phyloP scores from a whole-genome alignment of 345 rosid genomes.

The Eucalyptus leucophloia region DNA sequence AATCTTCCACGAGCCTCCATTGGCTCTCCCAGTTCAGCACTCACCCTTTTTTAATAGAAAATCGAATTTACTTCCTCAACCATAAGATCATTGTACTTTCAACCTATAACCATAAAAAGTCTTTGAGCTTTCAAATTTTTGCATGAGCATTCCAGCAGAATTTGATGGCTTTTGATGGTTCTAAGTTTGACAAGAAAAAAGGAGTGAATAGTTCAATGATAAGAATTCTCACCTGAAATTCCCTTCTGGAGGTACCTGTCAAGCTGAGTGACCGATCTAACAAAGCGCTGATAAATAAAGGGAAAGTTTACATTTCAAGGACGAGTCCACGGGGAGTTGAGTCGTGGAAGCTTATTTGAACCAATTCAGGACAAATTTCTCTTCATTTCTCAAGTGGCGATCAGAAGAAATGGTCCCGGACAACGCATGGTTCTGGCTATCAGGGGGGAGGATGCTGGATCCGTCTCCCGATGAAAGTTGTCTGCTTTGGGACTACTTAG shows the following conservation, averaged over 20 bases:
- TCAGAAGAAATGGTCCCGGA: conserved; percentile 23
- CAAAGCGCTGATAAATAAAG: conserved; percentile 12
- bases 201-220: background rate
- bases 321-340: conserved; percentile 1
- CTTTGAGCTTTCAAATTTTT: background rate
- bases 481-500: conserved; percentile 31
- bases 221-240: background rate
- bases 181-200: background rate
- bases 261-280: conserved; percentile 1
- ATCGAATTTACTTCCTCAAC: background rate
- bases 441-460: conserved; percentile 11
- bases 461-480: conserved; percentile 19
- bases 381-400: conserved; percentile 10
- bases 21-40: conserved; percentile 39
- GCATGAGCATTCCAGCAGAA: background rate
- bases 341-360: conserved; percentile 8
- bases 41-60: background rate
- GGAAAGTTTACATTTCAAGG: conserved; percentile 22
- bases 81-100: background rate
- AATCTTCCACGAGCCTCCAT: conserved; percentile 25
- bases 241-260: conserved; percentile 14
- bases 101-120: background rate
- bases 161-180: background rate
- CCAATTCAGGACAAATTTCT: conserved; percentile 28
- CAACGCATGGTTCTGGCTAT: conserved; percentile 11